Evolutionary conservation across 768 basidiomycete species (phyloP), one percentile per base, ranked within the genome.

Genomic region (Rhizopogon vinicolor): DNA sequence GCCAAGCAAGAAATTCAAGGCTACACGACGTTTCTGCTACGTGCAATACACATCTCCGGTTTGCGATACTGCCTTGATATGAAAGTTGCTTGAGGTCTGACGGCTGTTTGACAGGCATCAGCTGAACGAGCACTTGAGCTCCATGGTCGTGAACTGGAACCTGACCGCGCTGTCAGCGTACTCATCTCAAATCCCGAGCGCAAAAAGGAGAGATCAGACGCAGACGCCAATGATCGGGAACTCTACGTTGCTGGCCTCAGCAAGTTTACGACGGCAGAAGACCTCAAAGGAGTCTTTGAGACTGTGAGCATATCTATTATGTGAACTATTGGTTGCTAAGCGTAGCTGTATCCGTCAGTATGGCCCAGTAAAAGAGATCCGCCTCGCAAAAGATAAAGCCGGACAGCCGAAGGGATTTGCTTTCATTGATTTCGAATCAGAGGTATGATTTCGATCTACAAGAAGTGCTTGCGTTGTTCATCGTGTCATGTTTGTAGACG

Each of bases 1-100:
- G 96, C 97, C 97, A 5, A 95, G 93, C 72, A 95, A 95, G 66
- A 97, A 97, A 66, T 94, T 93, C 78, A 96, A 94, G 71, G 84
- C 75, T 54, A 88, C 89, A 2, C 77, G 97, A 37, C 81, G 97
- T 42, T 98, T 99, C 69, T 94, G 92, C 64, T 99, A 98, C 68
- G 77, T 99, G 1, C 97, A 98, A 58, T 98, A 83, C 66, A 87
- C 86, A 1, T 84, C 84, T 18, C 91, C 92, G 0, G 95, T 93
- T 54, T 51, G 88, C 75, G 7, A n/a, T 42, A 29, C 7, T 33
- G 12, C 44, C 35, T n/a, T 2, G 25, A 13, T 37, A 22, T 19
- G 19, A n/a, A 3, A 16, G 1, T 9, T 25, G 14, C 25, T 49
- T 22, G 9, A 37, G 3, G 9, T 31, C 50, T 19, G 19, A 25